A percentile compares a stretch with the other conserved stretches of the same genome.
These are phyloP conservation scores for Ceratobasidium sp. DNA, from an alignment of 1,284 basidiomycete genomes.

Conservation along the genomic window DNA sequence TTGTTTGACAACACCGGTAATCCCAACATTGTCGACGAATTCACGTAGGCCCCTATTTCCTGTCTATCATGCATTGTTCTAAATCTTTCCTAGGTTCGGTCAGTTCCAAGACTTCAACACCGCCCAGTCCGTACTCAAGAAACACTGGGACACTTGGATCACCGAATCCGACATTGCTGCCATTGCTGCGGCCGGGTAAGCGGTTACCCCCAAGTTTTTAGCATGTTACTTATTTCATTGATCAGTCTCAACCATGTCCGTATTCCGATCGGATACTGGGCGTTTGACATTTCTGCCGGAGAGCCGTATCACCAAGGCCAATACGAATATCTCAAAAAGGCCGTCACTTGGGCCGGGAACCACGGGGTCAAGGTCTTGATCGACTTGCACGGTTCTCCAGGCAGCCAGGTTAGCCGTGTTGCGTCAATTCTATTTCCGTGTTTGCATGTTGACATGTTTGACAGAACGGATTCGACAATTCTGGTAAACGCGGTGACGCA, in stretches of 20 bases:
- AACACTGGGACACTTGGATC: conserved; percentile 85
- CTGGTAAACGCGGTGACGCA: conserved; percentile 72
- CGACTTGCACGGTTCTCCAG: conserved; percentile 79
- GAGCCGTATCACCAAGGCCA: conserved; percentile 87
- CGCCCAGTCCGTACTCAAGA: conserved; percentile 60
- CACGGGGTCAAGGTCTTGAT: conserved; percentile 82
- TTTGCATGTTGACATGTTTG: neutral
- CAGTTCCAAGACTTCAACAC: conserved; percentile 51
- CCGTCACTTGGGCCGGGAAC: conserved; percentile 78
- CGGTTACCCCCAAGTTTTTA: neutral
- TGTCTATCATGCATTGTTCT: neutral
- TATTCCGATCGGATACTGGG: conserved; percentile 92
- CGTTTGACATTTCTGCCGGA: conserved; percentile 78
- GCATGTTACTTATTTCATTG: neutral
- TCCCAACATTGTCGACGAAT: conserved; percentile 76
- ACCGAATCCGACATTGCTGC: conserved; percentile 73
- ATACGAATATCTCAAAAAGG: conserved; percentile 60
- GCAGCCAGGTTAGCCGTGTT: conserved; percentile 61
- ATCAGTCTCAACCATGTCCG: conserved; percentile 41
- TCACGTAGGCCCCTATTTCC: conserved; percentile 70
- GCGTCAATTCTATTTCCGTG: neutral
- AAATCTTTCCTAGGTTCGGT: conserved; percentile 56
- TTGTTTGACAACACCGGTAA: conserved; percentile 65
- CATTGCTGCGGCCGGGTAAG: conserved; percentile 38
- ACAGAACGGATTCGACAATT: conserved; percentile 79